Percentiles rank a stretch among this genome's conserved stretches.
Evolutionary conservation across 257 asterid genomes (phyloP).

Genomic region (Nicotiana obtusifolia): DNA sequence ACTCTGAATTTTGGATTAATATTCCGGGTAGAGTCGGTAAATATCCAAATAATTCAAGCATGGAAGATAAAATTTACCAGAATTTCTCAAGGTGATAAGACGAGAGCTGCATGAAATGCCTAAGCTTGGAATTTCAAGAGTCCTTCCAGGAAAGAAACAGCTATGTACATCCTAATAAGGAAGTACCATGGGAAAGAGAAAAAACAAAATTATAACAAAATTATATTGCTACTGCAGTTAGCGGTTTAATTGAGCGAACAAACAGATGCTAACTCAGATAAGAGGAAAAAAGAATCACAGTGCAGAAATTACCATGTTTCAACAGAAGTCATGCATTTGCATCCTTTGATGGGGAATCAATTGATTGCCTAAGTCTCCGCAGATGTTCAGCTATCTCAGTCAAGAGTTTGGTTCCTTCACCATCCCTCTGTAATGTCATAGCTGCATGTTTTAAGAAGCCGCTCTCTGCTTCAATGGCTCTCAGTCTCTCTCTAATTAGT

Average conservation of each 20-base stretch:
- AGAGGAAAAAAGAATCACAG: background rate
- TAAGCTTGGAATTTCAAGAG: background rate
- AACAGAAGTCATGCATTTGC: background rate
- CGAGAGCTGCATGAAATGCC: background rate
- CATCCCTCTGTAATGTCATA: slow-evolving; percentile 61
- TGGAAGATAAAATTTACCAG: background rate
- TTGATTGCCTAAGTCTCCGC: slow-evolving; percentile 32
- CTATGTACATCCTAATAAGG: background rate
- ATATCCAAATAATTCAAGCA: background rate
- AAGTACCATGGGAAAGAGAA: background rate
- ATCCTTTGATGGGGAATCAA: background rate
- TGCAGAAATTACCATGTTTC: background rate
- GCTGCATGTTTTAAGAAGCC: slow-evolving; percentile 70
- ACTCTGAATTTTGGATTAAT: background rate
- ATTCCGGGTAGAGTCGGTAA: background rate
- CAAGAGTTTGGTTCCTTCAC: slow-evolving; percentile 63
- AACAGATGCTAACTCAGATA: background rate
- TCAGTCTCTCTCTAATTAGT: slow-evolving; percentile 49
- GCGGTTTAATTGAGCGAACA: no score
- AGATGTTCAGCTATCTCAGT: slow-evolving; percentile 77
- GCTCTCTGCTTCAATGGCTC: slow-evolving; percentile 75
- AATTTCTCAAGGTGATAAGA: background rate
- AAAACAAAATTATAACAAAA: no score
- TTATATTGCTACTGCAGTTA: background rate
- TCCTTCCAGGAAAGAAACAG: background rate